Evolutionary conservation across 2,329 filamentous ascomycete genomes (phyloP).

Genomic region (Penicillium sumatraense): DNA sequence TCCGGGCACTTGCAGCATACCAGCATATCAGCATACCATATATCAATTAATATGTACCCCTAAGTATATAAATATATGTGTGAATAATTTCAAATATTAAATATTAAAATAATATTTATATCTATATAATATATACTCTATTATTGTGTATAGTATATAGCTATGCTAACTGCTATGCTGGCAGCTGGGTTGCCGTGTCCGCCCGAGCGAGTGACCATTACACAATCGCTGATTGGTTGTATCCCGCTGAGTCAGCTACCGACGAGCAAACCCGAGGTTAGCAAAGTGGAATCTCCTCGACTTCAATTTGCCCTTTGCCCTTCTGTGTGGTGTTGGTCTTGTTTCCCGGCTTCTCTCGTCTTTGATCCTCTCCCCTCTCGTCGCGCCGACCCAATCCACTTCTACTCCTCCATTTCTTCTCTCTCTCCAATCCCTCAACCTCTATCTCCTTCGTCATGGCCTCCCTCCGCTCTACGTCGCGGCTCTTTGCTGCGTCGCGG

Average conservation of each 20-base stretch:
- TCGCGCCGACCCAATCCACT: neutral
- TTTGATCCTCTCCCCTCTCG: slow-evolving; percentile 24
- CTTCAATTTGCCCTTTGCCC: slow-evolving; percentile 27
- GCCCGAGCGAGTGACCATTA: slow-evolving; percentile 46
- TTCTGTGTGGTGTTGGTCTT: slow-evolving; percentile 18
- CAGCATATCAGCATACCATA: no score
- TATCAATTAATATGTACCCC: no score
- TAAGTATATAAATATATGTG: no score
- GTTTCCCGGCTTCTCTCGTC: slow-evolving; percentile 22
- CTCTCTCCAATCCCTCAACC: slow-evolving; percentile 11
- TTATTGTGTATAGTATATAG: slow-evolving; percentile 3
- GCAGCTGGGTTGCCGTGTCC: slow-evolving; percentile 36
- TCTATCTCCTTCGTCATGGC: slow-evolving; percentile 45
- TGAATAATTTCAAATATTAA: no score
- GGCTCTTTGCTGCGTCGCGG: slow-evolving; percentile 48
- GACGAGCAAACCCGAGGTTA: slow-evolving; percentile 44
- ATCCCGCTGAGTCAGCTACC: slow-evolving; percentile 37
- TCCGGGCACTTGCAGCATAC: no score
- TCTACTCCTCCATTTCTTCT: slow-evolving; percentile 12
- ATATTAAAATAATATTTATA: no score
- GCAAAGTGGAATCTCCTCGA: slow-evolving; percentile 33
- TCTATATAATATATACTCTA: neutral
- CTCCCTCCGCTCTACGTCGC: slow-evolving; percentile 54
- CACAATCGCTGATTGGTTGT: slow-evolving; percentile 34
- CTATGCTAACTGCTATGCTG: neutral